phyloP scores from a whole-genome alignment of 1,284 basidiomycete species.

The Porodaedalea pini region DNA sequence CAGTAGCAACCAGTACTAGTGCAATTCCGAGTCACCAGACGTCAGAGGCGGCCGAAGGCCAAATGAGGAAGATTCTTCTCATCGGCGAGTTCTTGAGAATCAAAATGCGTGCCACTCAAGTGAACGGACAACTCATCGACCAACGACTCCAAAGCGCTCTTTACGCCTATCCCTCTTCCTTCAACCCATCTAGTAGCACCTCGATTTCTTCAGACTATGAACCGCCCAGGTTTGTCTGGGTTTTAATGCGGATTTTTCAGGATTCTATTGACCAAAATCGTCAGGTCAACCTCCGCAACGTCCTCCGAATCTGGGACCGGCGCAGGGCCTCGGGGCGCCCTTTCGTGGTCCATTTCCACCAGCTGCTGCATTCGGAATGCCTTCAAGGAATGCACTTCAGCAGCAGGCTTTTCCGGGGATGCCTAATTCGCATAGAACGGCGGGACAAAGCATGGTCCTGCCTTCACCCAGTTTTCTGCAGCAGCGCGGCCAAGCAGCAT shows the following conservation, averaged over 20 bases:
- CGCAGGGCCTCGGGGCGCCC: conserved; percentile 55
- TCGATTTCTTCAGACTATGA: background rate
- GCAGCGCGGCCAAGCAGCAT: conserved; percentile 53
- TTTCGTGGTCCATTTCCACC: conserved; percentile 60
- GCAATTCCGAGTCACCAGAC: too few species aligned
- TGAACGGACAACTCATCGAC: conserved; percentile 2
- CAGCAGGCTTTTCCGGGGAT: conserved; percentile 51
- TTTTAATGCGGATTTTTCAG: background rate
- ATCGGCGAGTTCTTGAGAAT: background rate
- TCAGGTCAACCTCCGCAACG: conserved; percentile 76
- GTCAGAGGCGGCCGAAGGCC: background rate
- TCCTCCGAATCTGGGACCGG: conserved; percentile 67
- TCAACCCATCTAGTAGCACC: background rate
- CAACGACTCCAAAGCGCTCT: background rate
- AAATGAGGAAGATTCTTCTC: background rate
- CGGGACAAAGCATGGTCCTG: conserved; percentile 48
- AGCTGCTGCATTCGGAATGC: conserved; percentile 48
- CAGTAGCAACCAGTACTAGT: too few species aligned
- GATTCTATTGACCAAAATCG: conserved; percentile 6
- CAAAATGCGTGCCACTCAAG: conserved; percentile 7
- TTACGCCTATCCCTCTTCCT: background rate
- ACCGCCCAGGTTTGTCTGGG: background rate
- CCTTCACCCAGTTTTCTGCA: conserved; percentile 63
- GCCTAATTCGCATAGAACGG: conserved; percentile 54
- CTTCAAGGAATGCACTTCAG: conserved; percentile 54